A percentile compares a stretch with the other conserved stretches of the same genome.
Evolutionary conservation across 179 eudicot genomes (phyloP).

Genomic region (Sideroxylon spinosum): DNA sequence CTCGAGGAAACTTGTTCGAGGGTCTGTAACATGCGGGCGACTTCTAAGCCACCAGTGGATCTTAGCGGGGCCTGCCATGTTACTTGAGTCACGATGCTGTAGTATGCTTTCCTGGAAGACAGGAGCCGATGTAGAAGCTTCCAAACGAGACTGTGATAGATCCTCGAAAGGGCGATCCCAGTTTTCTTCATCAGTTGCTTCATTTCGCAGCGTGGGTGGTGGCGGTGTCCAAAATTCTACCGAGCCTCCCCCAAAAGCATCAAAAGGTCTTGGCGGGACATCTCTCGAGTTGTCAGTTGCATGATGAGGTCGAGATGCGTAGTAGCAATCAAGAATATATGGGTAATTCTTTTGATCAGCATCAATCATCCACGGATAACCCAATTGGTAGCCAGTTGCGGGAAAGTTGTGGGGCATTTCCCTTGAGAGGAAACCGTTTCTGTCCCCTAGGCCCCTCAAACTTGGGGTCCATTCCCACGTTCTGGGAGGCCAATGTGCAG

Average conservation of each 20-base stretch:
- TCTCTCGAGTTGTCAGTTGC: slow-evolving; percentile 21
- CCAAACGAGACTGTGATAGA: slow-evolving; percentile 40
- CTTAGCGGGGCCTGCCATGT: slow-evolving; percentile 21
- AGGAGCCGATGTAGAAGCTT: slow-evolving; percentile 66
- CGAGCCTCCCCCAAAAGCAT: slow-evolving; percentile 29
- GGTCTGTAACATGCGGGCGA: slow-evolving; percentile 25
- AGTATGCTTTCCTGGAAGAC: slow-evolving; percentile 44
- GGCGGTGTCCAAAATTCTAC: slow-evolving; percentile 44
- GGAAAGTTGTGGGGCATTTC: slow-evolving; percentile 23
- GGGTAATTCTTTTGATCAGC: slow-evolving; percentile 55
- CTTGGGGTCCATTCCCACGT: slow-evolving; percentile 35
- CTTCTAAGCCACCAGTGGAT: slow-evolving; percentile 82
- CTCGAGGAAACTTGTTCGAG: slow-evolving; percentile 55
- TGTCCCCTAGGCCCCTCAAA: slow-evolving; percentile 30
- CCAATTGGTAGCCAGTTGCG: slow-evolving; percentile 36
- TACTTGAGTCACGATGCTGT: slow-evolving; percentile 36
- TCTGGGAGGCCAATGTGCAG: slow-evolving; percentile 33
- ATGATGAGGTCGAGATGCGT: slow-evolving; percentile 46
- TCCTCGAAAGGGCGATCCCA: slow-evolving; percentile 43
- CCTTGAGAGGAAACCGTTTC: slow-evolving; percentile 44
- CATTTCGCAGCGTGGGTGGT: slow-evolving; percentile 14
- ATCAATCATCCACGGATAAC: slow-evolving; percentile 61
- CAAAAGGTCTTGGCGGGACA: slow-evolving; percentile 27
- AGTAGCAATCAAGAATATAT: slow-evolving; percentile 82
- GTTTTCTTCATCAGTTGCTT: slow-evolving; percentile 30